Conservation (phyloP, 371 early-diverging fungal genomes). For the Mucor velutinosus region DNA sequence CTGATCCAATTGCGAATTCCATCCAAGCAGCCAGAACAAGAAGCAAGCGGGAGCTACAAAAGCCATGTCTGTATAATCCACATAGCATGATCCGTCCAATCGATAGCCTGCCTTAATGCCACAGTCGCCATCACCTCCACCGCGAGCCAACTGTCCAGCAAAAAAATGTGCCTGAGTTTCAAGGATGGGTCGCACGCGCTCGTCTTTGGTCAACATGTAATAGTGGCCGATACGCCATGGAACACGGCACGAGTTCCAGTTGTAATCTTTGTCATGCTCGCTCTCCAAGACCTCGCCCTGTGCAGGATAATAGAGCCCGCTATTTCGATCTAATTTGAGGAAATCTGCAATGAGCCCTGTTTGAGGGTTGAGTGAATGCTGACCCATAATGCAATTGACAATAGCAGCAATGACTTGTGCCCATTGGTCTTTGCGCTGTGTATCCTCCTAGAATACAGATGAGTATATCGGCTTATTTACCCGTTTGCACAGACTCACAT, state of each 20-base stretch:
- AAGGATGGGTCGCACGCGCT: constrained; percentile 50
- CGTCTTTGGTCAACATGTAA: constrained; percentile 59
- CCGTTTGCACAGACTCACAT: constrained; percentile 21
- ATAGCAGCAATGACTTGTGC: constrained; percentile 54
- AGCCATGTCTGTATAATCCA: constrained; percentile 63
- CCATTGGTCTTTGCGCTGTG: constrained; percentile 55
- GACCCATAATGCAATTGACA: constrained; percentile 41
- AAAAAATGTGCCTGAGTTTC: constrained; percentile 63
- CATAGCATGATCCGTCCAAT: constrained; percentile 53
- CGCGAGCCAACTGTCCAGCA: constrained; percentile 43
- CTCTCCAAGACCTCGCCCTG: constrained; percentile 53
- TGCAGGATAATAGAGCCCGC: constrained; percentile 49
- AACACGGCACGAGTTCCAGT: constrained; percentile 61
- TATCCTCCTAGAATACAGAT: constrained; percentile 44
- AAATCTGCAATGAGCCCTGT: constrained; percentile 68
- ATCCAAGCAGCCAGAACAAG: constrained; percentile 59
- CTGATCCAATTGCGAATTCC: constrained; percentile 43
- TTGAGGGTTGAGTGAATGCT: constrained; percentile 50
- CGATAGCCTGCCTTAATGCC: constrained; percentile 61
- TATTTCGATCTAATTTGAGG: constrained; percentile 43
- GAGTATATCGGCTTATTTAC: background rate
- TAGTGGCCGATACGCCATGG: constrained; percentile 68
- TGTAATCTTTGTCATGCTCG: constrained; percentile 53
- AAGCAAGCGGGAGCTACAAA: constrained; percentile 65
- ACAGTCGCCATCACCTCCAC: constrained; percentile 37